Evolutionary conservation across 805 yeast species (phyloP).

Genomic region (Yamadazyma sp.): DNA sequence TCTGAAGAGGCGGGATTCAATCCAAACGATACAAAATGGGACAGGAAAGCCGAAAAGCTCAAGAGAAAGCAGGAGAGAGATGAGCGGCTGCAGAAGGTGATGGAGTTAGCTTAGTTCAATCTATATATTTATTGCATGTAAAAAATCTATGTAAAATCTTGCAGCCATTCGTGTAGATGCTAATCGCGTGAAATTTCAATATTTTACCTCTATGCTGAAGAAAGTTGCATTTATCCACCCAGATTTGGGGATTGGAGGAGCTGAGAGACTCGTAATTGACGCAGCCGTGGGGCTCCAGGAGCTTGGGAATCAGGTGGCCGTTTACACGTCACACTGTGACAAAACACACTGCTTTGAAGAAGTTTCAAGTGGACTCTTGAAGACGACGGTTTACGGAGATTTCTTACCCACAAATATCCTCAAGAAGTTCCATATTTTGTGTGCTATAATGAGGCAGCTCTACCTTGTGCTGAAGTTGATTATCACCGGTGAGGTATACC

Average conservation of each 20-base stretch:
- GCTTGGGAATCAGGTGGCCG: conserved; percentile 57
- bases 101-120: conserved; percentile 7
- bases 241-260: conserved; percentile 96
- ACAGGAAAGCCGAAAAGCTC: conserved; percentile 60
- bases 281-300: conserved; percentile 86
- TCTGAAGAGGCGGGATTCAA: conserved; percentile 83
- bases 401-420: conserved; percentile 67
- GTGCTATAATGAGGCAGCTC: conserved; percentile 81
- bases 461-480: conserved; percentile 54
- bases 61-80: conserved; percentile 47
- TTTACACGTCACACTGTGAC: conserved; percentile 92
- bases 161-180: neutral
- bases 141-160: neutral
- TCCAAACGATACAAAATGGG: conserved; percentile 75
- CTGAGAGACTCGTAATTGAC: conserved; percentile 95
- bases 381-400: conserved; percentile 79
- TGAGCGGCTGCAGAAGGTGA: conserved; percentile 12
- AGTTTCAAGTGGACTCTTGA: conserved; percentile 55
- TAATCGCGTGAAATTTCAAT: neutral
- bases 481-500: conserved; percentile 43
- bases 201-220: conserved; percentile 15
- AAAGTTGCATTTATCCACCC: conserved; percentile 90
- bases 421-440: conserved; percentile 74
- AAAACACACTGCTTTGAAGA: conserved; percentile 88
- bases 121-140: conserved; percentile 6